Evolutionary conservation across 768 basidiomycete genomes (phyloP).

Genomic region (Lactarius hatsudake): DNA sequence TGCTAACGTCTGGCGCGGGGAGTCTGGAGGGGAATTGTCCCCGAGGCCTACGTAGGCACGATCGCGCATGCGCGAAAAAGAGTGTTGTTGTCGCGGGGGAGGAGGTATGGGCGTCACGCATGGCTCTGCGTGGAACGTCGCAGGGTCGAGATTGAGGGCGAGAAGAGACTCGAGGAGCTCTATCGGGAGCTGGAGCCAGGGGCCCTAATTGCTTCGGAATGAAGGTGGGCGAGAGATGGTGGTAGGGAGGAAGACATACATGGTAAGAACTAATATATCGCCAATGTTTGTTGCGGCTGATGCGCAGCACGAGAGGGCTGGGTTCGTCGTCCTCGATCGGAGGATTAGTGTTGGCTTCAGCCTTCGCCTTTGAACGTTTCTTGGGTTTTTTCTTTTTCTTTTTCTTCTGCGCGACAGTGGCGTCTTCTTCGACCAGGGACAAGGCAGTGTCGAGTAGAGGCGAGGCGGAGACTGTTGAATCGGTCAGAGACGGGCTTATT

Average conservation of each 20-base stretch:
- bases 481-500: background rate
- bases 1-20: slow-evolving; percentile 32
- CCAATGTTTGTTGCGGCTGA: slow-evolving; percentile 94
- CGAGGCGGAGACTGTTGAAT: slow-evolving; percentile 26
- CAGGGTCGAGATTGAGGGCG: slow-evolving; percentile 72
- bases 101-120: slow-evolving; percentile 44
- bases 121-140: slow-evolving; percentile 48
- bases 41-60: slow-evolving; percentile 45
- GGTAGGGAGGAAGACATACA: slow-evolving; percentile 46
- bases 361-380: slow-evolving; percentile 64
- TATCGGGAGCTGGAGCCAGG: slow-evolving; percentile 86
- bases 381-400: slow-evolving; percentile 68
- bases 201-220: slow-evolving; percentile 52
- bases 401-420: slow-evolving; percentile 49
- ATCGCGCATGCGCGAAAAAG: slow-evolving; percentile 38
- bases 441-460: slow-evolving; percentile 28
- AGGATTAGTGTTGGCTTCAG: slow-evolving; percentile 43
- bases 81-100: slow-evolving; percentile 29
- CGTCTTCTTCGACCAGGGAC: slow-evolving; percentile 27
- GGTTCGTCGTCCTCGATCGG: slow-evolving; percentile 41
- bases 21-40: slow-evolving; percentile 39
- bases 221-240: background rate
- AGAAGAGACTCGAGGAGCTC: slow-evolving; percentile 83
- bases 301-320: slow-evolving; percentile 70
- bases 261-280: slow-evolving; percentile 90